Evolutionary conservation across 2,329 filamentous ascomycete species (phyloP).

Genomic region (Diaporthe sp.): DNA sequence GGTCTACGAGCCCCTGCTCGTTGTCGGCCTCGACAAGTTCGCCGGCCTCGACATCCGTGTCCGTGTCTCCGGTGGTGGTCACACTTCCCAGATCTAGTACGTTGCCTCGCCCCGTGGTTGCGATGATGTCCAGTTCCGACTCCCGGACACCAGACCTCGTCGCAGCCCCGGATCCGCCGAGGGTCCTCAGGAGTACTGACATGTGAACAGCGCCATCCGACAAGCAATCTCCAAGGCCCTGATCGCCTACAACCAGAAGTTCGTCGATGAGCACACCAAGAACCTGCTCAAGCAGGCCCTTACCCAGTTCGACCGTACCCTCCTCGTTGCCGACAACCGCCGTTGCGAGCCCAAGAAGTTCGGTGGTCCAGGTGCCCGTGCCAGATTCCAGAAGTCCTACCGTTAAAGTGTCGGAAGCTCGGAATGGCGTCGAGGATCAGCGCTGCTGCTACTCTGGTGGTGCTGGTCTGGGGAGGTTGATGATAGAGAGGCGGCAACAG

Average conservation of each 20-base stretch:
- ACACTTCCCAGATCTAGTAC: slow-evolving; percentile 88
- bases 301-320: slow-evolving; percentile 77
- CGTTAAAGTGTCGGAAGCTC: slow-evolving; percentile 73
- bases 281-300: slow-evolving; percentile 98
- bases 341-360: slow-evolving; percentile 99
- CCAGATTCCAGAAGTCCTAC: slow-evolving; percentile 99
- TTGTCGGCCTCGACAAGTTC: slow-evolving; percentile 98
- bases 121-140: not conserved
- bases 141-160: not conserved
- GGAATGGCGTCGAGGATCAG: slow-evolving; percentile 41
- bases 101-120: slow-evolving; percentile 20
- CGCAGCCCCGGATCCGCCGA: not conserved
- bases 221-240: slow-evolving; percentile 99
- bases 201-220: slow-evolving; percentile 77
- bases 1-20: slow-evolving; percentile 99
- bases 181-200: slow-evolving; percentile 26
- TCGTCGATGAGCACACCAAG: slow-evolving; percentile 99
- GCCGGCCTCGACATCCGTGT: slow-evolving; percentile 97
- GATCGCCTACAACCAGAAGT: slow-evolving; percentile 84
- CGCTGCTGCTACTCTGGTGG: slow-evolving; percentile 47
- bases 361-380: slow-evolving; percentile 91
- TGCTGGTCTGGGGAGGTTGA: slow-evolving; percentile 42
- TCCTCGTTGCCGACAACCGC: slow-evolving; percentile 99
- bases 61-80: slow-evolving; percentile 95
- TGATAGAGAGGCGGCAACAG: slow-evolving; percentile 35